phyloP scores from a whole-genome alignment of 2,329 filamentous ascomycete genomes.

The Fusarium zealandicum region DNA sequence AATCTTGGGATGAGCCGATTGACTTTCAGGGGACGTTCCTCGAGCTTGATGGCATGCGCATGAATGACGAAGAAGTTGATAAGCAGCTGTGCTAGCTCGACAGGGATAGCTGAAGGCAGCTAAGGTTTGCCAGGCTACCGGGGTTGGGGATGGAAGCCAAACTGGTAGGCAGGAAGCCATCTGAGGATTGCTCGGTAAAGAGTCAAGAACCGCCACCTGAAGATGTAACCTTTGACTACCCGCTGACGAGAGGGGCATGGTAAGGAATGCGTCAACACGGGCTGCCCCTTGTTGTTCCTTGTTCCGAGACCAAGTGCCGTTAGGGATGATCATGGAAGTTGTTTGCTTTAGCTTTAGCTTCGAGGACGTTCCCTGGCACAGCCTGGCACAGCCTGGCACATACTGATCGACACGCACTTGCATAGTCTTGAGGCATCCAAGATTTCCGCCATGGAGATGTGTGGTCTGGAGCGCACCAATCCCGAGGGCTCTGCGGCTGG shows the following conservation, averaged over 20 bases:
- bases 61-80: slow-evolving; percentile 34
- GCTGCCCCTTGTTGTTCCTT: background rate
- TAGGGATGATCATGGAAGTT: slow-evolving; percentile 1
- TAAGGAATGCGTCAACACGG: background rate
- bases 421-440: background rate
- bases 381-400: slow-evolving; percentile 3
- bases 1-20: slow-evolving; percentile 17
- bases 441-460: background rate
- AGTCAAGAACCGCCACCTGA: slow-evolving; percentile 22
- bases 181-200: slow-evolving; percentile 7
- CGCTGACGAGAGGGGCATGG: slow-evolving; percentile 8
- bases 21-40: slow-evolving; percentile 9
- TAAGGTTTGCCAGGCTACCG: slow-evolving; percentile 25
- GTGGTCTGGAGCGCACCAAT: slow-evolving; percentile 22
- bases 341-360: background rate
- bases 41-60: slow-evolving; percentile 13
- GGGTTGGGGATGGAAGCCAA: slow-evolving; percentile 15
- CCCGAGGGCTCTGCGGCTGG: slow-evolving; percentile 2
- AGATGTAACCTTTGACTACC: slow-evolving; percentile 31
- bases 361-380: slow-evolving; percentile 14
- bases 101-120: slow-evolving; percentile 23
- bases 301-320: background rate
- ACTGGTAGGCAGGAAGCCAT: slow-evolving; percentile 20
- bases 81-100: slow-evolving; percentile 14
- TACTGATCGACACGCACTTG: slow-evolving; percentile 17